Base-by-base conservation (phyloP, 306 rosid species). In the Vigna unguiculata region DNA sequence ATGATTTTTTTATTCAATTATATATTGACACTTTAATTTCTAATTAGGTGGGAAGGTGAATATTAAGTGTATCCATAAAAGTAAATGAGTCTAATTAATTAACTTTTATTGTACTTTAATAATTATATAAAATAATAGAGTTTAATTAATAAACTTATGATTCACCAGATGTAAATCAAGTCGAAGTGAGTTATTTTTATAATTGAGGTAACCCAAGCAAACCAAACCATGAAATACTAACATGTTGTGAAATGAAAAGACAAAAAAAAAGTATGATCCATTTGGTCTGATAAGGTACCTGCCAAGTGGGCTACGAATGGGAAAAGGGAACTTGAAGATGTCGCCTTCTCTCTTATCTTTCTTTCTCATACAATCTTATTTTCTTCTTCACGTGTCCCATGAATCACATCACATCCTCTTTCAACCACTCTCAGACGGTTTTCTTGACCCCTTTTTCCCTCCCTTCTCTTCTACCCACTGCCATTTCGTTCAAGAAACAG, bases 371-470 rank as follows among this genome's bases (percentile, higher is more conserved):
- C 40, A 22, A 32, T 13, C 32, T 43, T 49, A 60, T 25, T 58
- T 57, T 45, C 59, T 68, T 69, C 22, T 74, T 71, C 48, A 58
- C 81, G 80, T 85, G 84, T 80, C 82, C 69, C 58, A 82, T 24
- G 47, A 78, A 72, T 76, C 77, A 76, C 75, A 47, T 41, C 65
- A 28, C 30, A n/a, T n/a, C n/a, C 77, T 38, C 74, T 74, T 53
- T 76, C 80, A 80, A 85, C 82, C 66, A 83, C 86, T 68, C 80
- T 63, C 38, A 77, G 88, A 82, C 90, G 88, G 9, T 82, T 82
- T 86, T 80, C 73, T 86, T 86, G 88, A 88, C 88, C 53, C 49
- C 72, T 75, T 77, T 75, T 72, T 47, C 54, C 71, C 74, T 45
- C 0, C 22, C 60, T 59, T 51, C 61, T 43, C 60, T 59, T 51